Evolutionary conservation across 2,329 filamentous ascomycete species (phyloP), one percentile per base, ranked within the genome.

Genomic region (Akanthomyces lecanii): DNA sequence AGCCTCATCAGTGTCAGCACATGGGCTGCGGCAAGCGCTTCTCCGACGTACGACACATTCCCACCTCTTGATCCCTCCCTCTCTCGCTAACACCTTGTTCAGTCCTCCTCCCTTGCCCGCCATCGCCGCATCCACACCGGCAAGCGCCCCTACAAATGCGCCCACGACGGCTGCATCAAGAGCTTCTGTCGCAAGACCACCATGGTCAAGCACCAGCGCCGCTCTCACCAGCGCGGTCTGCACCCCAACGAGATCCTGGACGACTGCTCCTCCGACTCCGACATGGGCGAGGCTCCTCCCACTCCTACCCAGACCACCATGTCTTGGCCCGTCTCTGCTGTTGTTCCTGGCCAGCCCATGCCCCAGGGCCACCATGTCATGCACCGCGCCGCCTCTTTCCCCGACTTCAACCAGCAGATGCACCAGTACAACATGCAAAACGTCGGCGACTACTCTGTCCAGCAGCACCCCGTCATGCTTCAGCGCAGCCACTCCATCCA

Each of bases 131-230:
- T 88, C 62, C 86, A 89, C 69, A 86, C 85, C 3, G 85, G 86
- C 65, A 87, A 87, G 71, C 81, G 86, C n/a, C 85, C 85, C 10
- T 88, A 88, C 71, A 84, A 82, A 67, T 88, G 86, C 67, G 78
- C 79, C 51, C 83, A 87, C 67, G 79, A 84, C 45, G 84, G 84
- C 38, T 89, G 86, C 70, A 72, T 82, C 42, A 89, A 88, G 75
- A 89, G 87, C 73, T 90, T 90, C 72, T 90, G 87, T 74, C 81
- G 88, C 61, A 90, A 90, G 73, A 89, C 87, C 5, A 89, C 86
- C 62, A 87, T 88, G 85, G 83, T 88, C 61, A 88, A 88, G 74
- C 85, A 88, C 71, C 84, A 88, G 70, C 78, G 85, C 59, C 79
- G 84, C 30, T 85, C 84, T 1, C 85, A 88, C 70, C 83, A 86